Percentiles rank a stretch among this genome's conserved stretches.
Conservation (phyloP, 2,329 filamentous ascomycete genomes). For the Elsinoe arachidis region DNA sequence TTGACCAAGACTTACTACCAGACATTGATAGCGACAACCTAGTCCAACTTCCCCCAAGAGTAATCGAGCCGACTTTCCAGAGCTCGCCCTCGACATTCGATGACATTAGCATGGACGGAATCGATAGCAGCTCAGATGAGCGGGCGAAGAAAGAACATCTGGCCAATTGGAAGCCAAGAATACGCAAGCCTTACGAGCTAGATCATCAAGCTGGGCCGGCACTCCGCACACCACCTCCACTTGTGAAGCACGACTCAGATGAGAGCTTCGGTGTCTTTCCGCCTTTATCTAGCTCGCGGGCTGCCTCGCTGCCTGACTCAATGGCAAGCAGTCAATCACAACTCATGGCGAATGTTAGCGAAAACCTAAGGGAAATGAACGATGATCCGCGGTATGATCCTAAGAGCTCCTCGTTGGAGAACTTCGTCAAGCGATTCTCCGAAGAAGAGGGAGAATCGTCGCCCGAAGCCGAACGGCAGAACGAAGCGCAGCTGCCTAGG, state of each 20-base stretch:
- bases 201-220: slow-evolving; percentile 20
- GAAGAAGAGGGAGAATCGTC: neutral
- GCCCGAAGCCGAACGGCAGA: neutral
- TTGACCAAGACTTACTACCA: neutral
- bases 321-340: slow-evolving; percentile 30
- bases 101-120: neutral
- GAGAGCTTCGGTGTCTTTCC: slow-evolving; percentile 58
- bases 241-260: slow-evolving; percentile 47
- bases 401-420: neutral
- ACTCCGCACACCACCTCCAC: slow-evolving; percentile 28
- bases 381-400: neutral
- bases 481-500: neutral
- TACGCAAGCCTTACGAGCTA: slow-evolving; percentile 22
- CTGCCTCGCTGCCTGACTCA: slow-evolving; percentile 45
- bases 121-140: slow-evolving; percentile 12
- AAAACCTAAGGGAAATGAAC: slow-evolving; percentile 12
- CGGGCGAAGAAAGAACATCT: slow-evolving; percentile 19
- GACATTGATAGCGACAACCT: slow-evolving; percentile 6
- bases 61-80: neutral
- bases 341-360: slow-evolving; percentile 16
- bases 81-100: neutral
- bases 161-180: slow-evolving; percentile 21
- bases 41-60: slow-evolving; percentile 1
- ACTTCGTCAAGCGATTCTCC: neutral
- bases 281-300: slow-evolving; percentile 51